Conservation (phyloP, 495 filamentous ascomycete species). For the Lasiosphaeriaceae sp. region DNA sequence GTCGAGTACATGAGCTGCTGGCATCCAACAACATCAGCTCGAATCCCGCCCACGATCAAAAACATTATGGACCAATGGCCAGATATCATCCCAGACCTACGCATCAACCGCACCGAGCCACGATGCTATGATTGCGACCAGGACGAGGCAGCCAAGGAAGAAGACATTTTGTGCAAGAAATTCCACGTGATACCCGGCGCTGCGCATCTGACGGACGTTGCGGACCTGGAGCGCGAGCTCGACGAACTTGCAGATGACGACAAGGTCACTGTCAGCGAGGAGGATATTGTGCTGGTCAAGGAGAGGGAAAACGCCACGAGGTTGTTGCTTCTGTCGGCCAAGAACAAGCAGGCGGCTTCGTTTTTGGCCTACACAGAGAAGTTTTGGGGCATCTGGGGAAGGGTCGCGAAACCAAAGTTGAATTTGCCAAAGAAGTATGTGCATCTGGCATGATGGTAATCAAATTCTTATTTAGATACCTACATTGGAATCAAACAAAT, state of each 20-base stretch:
- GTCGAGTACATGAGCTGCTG: not conserved
- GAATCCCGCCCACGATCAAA: conserved; percentile 30
- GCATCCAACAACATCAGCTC: conserved; percentile 6
- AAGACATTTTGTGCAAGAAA: not conserved
- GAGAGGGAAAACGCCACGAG: not conserved
- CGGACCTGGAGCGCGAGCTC: not conserved
- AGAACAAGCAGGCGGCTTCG: not conserved
- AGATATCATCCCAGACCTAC: conserved; percentile 5
- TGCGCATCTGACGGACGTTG: not conserved
- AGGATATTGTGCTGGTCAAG: not conserved
- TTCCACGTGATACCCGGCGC: not conserved
- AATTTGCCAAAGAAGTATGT: not conserved
- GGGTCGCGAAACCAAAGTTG: not conserved
- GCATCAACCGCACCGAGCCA: conserved; percentile 13
- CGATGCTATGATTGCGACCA: conserved; percentile 24
- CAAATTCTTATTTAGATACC: too few species aligned
- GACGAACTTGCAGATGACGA: not conserved
- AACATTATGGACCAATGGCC: conserved; percentile 28
- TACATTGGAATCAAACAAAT: too few species aligned
- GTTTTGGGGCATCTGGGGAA: not conserved
- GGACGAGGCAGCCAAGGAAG: not conserved
- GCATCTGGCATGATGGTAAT: not conserved
- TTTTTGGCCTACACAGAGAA: not conserved
- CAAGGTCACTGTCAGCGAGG: not conserved
- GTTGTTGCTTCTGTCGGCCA: not conserved